phyloP scores from a whole-genome alignment of 2,329 filamentous ascomycete genomes.

The Trichoderma harzianum region DNA sequence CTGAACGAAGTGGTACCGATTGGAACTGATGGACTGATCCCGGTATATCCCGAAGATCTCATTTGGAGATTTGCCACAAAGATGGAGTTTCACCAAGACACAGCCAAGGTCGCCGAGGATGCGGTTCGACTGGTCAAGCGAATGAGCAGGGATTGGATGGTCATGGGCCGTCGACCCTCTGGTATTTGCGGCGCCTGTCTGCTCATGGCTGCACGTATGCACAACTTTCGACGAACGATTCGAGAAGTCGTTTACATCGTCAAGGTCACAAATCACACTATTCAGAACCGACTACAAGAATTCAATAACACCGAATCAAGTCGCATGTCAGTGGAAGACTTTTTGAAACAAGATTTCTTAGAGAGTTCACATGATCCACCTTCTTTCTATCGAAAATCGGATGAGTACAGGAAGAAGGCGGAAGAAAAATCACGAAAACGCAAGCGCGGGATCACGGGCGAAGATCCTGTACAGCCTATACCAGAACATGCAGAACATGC shows the following conservation, averaged over 20 bases:
- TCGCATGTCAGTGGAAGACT: conserved; percentile 82
- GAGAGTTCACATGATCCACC: conserved; percentile 79
- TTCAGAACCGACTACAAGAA: conserved; percentile 86
- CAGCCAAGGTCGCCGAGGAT: conserved; percentile 80
- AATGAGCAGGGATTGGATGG: conserved; percentile 98
- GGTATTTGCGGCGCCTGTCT: conserved; percentile 93
- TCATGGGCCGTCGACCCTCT: conserved; percentile 86
- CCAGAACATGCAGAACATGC: neutral
- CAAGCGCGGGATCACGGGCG: conserved; percentile 36
- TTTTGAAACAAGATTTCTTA: conserved; percentile 67
- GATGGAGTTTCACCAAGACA: conserved; percentile 82
- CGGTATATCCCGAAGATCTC: conserved; percentile 82
- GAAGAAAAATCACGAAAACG: conserved; percentile 48
- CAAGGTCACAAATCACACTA: conserved; percentile 91
- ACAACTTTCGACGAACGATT: conserved; percentile 91
- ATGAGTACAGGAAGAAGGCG: conserved; percentile 55
- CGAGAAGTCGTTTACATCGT: conserved; percentile 97
- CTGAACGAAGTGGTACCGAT: conserved; percentile 69
- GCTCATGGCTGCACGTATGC: conserved; percentile 93
- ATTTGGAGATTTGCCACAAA: conserved; percentile 89
- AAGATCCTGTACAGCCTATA: conserved; percentile 18
- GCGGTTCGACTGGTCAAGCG: conserved; percentile 83
- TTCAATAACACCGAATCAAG: conserved; percentile 86
- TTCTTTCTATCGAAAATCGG: conserved; percentile 67
- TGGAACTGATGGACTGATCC: conserved; percentile 61